Evolutionary conservation across 805 yeast genomes (phyloP).

Genomic region (Wickerhamomyces queroliae): DNA sequence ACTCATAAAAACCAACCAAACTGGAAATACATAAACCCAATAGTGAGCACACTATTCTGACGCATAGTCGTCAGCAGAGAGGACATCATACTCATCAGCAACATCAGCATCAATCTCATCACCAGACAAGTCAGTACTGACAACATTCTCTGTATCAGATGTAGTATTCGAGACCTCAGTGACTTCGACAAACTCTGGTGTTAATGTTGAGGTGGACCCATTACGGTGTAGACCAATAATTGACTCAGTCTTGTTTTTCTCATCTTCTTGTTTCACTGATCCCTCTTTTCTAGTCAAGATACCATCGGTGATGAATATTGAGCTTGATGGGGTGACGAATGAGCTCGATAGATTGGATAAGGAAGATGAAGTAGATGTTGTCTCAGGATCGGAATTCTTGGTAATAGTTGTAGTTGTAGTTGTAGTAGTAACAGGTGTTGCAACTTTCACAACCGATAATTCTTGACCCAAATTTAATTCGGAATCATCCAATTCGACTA

Average conservation of each 20-base stretch:
- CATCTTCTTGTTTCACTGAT: not conserved
- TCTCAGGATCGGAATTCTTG: not conserved
- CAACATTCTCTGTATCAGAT: not conserved
- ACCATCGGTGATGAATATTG: not conserved
- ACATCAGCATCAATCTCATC: not conserved
- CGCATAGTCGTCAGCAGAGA: slow-evolving; percentile 1
- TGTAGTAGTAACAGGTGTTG: not conserved
- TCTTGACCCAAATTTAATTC: not conserved
- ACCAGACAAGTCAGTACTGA: not conserved
- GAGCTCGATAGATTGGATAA: not conserved
- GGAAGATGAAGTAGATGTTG: not conserved
- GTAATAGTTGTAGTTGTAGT: not conserved
- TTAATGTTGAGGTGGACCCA: not conserved
- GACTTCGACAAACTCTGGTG: not conserved
- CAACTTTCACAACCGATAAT: not conserved
- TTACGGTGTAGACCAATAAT: not conserved
- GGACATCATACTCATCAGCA: slow-evolving; percentile 2
- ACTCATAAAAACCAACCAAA: no score
- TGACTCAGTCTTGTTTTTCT: not conserved
- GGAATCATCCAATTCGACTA: not conserved
- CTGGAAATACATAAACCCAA: no score
- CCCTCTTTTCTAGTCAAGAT: not conserved
- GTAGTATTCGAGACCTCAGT: not conserved
- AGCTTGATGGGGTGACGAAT: not conserved
- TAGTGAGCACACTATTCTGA: not conserved